Evolutionary conservation across 1,284 basidiomycete genomes (phyloP).

Genomic region (Rhodotorula sp.): DNA sequence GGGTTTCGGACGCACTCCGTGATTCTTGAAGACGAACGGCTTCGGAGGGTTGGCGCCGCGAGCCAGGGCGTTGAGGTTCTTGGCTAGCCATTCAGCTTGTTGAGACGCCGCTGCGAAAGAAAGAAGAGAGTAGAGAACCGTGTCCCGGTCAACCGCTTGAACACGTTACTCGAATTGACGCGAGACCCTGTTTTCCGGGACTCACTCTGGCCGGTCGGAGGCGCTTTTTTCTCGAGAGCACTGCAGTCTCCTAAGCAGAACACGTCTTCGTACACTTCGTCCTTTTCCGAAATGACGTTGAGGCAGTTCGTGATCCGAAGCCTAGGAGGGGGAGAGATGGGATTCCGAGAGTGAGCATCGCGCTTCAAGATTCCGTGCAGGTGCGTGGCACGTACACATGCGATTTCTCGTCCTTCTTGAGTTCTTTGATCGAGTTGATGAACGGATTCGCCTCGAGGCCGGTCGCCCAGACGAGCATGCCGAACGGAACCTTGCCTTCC

Average conservation of each 20-base stretch:
- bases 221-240: slow-evolving; percentile 54
- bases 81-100: slow-evolving; percentile 45
- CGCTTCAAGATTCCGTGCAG: neutral
- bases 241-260: slow-evolving; percentile 69
- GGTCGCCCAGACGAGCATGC: slow-evolving; percentile 79
- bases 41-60: neutral
- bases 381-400: slow-evolving; percentile 45
- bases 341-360: neutral
- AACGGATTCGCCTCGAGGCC: slow-evolving; percentile 71
- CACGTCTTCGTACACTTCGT: slow-evolving; percentile 35
- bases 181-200: neutral
- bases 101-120: slow-evolving; percentile 44
- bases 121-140: neutral
- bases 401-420: slow-evolving; percentile 64
- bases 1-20: slow-evolving; percentile 56
- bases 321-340: neutral
- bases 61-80: slow-evolving; percentile 41
- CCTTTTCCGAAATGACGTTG: slow-evolving; percentile 52
- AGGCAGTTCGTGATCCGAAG: slow-evolving; percentile 65
- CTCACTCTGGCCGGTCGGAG: slow-evolving; percentile 49
- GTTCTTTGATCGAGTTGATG: slow-evolving; percentile 61
- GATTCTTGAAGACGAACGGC: slow-evolving; percentile 52
- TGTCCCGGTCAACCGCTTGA: too few species aligned
- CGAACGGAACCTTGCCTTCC: slow-evolving; percentile 62
- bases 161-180: too few species aligned